Evolutionary conservation across 257 asterid genomes (phyloP).

Genomic region (Forsythia suspensa): DNA sequence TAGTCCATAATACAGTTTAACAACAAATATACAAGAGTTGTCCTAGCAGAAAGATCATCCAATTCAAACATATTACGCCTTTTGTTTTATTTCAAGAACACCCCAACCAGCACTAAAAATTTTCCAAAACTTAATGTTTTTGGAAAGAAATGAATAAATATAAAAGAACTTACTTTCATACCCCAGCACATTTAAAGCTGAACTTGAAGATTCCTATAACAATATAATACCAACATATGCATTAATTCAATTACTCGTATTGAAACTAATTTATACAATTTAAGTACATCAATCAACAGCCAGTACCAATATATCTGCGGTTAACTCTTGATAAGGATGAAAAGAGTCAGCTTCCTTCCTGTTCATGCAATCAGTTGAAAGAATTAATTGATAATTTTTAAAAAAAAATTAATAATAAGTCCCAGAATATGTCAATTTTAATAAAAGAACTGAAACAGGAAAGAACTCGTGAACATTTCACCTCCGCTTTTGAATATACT

Average conservation of each 20-base stretch:
- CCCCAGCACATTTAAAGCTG: slow-evolving; percentile 57
- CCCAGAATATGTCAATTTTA: too few relatives aligned
- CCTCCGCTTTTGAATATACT: slow-evolving; percentile 70
- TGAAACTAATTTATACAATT: background rate
- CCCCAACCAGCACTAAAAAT: slow-evolving; percentile 17
- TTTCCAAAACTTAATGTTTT: background rate
- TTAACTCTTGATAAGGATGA: slow-evolving; percentile 57
- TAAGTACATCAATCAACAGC: background rate
- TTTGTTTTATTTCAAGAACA: slow-evolving; percentile 4
- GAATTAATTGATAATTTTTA: background rate
- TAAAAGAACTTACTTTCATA: slow-evolving; percentile 65
- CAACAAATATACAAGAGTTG: background rate
- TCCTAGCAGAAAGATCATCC: background rate
- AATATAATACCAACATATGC: slow-evolving; percentile 13
- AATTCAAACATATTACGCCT: background rate
- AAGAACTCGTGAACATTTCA: slow-evolving; percentile 10
- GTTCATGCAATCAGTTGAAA: slow-evolving; percentile 20
- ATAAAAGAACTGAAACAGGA: background rate
- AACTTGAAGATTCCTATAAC: slow-evolving; percentile 50
- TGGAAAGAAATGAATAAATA: background rate
- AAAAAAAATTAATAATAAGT: background rate
- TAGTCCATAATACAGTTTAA: background rate
- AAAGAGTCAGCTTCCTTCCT: slow-evolving; percentile 66
- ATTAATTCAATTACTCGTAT: background rate
- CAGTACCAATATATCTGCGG: slow-evolving; percentile 66